Conservation (phyloP, 768 basidiomycete species). For the Tephrocybe rancida region DNA sequence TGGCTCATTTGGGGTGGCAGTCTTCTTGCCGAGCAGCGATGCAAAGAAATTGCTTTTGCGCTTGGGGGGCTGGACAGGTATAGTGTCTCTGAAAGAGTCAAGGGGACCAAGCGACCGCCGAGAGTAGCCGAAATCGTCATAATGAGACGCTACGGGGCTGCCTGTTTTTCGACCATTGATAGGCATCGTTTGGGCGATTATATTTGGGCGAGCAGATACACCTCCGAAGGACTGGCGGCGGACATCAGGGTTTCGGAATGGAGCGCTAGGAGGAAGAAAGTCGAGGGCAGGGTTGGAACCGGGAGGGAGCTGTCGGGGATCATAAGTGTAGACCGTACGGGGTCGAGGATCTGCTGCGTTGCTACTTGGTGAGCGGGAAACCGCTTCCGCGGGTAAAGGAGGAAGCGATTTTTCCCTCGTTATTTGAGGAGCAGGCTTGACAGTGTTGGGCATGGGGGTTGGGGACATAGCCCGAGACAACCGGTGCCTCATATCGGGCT, state of each 20-base stretch:
- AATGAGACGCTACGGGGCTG: slow-evolving; percentile 45
- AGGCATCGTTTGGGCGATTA: slow-evolving; percentile 55
- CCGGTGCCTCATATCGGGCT: slow-evolving; percentile 61
- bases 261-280: slow-evolving; percentile 62
- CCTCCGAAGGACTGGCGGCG: slow-evolving; percentile 83
- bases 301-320: slow-evolving; percentile 52
- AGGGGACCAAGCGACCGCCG: slow-evolving; percentile 56
- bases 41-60: slow-evolving; percentile 76
- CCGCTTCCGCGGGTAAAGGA: slow-evolving; percentile 63
- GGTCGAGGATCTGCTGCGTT: slow-evolving; percentile 51
- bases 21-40: slow-evolving; percentile 64
- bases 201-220: slow-evolving; percentile 55
- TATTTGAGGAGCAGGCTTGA: slow-evolving; percentile 17
- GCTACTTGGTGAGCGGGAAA: slow-evolving; percentile 36
- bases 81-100: slow-evolving; percentile 34
- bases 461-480: slow-evolving; percentile 33
- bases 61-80: slow-evolving; percentile 40
- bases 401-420: slow-evolving; percentile 75
- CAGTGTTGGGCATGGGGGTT: slow-evolving; percentile 27
- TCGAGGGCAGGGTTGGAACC: slow-evolving; percentile 46
- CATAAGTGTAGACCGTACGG: slow-evolving; percentile 65
- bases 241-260: slow-evolving; percentile 58
- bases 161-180: slow-evolving; percentile 28
- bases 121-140: slow-evolving; percentile 76
- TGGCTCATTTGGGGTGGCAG: slow-evolving; percentile 30